Conservation (phyloP, 805 yeast genomes). For the Kodamaea jinghongensis region DNA sequence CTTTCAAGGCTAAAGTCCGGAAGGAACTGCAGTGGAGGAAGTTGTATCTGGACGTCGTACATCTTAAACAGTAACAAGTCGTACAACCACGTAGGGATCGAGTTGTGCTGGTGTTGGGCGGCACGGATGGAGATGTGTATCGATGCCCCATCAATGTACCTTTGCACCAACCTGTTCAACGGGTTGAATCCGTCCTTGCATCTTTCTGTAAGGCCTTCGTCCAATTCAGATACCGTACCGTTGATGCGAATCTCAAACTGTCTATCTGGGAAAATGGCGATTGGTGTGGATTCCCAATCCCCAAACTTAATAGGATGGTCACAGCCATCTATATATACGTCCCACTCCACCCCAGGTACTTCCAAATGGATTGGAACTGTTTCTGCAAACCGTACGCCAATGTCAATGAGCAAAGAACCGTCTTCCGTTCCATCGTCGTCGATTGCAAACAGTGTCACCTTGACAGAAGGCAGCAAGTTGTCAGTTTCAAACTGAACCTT, state of each 20-base stretch:
- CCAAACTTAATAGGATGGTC: constrained; percentile 21
- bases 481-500: constrained; percentile 8
- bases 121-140: constrained; percentile 19
- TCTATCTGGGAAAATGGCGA: constrained; percentile 2
- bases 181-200: constrained; percentile 23
- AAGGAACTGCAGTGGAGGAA: constrained; percentile 12
- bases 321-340: constrained; percentile 27
- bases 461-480: constrained; percentile 15
- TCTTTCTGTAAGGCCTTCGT: constrained; percentile 15
- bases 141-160: constrained; percentile 16
- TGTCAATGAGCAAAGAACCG: constrained; percentile 1
- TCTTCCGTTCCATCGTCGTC: constrained; percentile 10
- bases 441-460: constrained; percentile 14
- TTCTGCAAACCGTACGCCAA: constrained; percentile 10
- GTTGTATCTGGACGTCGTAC: constrained; percentile 12
- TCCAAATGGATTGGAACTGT: constrained; percentile 18
- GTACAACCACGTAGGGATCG: constrained; percentile 27
- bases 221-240: constrained; percentile 21
- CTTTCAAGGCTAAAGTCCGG: constrained; percentile 1
- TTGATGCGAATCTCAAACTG: constrained; percentile 16
- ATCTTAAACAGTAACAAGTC: constrained; percentile 15
- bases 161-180: constrained; percentile 20
- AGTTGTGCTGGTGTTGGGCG: constrained; percentile 10
- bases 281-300: constrained; percentile 16
- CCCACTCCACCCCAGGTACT: constrained; percentile 26